phyloP scores from a whole-genome alignment of 805 yeast genomes.

The Limtongozyma cylindracea region DNA sequence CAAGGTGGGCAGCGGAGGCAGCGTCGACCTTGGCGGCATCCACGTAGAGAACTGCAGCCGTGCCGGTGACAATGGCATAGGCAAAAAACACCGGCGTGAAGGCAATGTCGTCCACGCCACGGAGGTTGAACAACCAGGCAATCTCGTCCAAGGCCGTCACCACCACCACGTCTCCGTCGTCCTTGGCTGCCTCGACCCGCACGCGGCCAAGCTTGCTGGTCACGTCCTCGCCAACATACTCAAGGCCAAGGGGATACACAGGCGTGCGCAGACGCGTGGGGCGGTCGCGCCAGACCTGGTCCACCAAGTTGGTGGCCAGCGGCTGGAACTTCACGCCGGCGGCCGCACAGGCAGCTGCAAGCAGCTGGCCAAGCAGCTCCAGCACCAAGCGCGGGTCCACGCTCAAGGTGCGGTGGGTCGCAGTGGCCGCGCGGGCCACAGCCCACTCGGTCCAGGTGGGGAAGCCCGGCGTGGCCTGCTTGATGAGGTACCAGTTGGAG shows the following conservation, averaged over 20 bases:
- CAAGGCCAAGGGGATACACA: slow-evolving; percentile 7
- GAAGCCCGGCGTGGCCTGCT: too few species aligned
- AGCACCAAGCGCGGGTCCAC: slow-evolving; percentile 24
- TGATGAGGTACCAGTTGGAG: too few species aligned
- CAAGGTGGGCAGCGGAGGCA: slow-evolving; percentile 6
- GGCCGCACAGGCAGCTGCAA: too few species aligned
- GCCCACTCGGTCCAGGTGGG: slow-evolving; percentile 5
- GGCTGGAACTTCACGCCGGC: too few species aligned
- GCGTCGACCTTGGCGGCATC: slow-evolving; percentile 14
- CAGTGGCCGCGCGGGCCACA: slow-evolving; percentile 26
- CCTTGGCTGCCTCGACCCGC: slow-evolving; percentile 8
- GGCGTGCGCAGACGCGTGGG: slow-evolving; percentile 11
- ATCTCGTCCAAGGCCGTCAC: slow-evolving; percentile 23
- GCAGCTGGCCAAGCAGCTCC: too few species aligned
- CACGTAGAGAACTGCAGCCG: slow-evolving; percentile 13
- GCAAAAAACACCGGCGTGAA: slow-evolving; percentile 27
- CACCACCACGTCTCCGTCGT: slow-evolving; percentile 7
- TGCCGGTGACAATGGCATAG: slow-evolving; percentile 9
- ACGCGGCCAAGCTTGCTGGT: slow-evolving; percentile 8
- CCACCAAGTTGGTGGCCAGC: too few species aligned
- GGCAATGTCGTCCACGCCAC: slow-evolving; percentile 24
- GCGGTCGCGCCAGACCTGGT: slow-evolving; percentile 4
- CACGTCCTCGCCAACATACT: slow-evolving; percentile 11
- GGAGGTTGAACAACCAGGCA: slow-evolving; percentile 24
- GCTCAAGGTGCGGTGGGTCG: slow-evolving; percentile 31